Conservation (phyloP, 441 rosid species). For the Adansonia grandidieri region DNA sequence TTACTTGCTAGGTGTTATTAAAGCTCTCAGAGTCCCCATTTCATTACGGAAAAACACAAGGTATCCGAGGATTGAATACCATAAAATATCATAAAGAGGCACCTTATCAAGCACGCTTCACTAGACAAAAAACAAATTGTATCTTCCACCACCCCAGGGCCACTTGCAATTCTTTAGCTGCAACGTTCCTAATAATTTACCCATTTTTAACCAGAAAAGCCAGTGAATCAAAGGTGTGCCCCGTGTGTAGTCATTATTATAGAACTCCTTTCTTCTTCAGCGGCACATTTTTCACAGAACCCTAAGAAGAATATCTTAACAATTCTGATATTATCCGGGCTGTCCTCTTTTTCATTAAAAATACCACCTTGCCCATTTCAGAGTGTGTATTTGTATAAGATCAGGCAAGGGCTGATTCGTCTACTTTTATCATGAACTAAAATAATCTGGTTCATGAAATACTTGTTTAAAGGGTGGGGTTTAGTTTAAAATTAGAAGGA, state of each 20-base stretch:
- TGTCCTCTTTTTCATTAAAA: not conserved
- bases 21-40: not conserved
- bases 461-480: not conserved
- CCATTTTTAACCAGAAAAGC: conserved; percentile 17
- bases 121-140: conserved; percentile 17
- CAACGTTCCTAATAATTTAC: not conserved
- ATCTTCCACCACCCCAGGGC: conserved; percentile 21
- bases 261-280: conserved; percentile 19
- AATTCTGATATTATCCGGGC: conserved; percentile 7
- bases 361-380: conserved; percentile 26
- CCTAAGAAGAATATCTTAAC: conserved; percentile 22
- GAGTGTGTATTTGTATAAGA: not conserved
- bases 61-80: conserved; percentile 19
- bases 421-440: not conserved
- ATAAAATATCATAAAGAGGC: not conserved
- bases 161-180: conserved; percentile 22
- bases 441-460: not conserved
- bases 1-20: not conserved
- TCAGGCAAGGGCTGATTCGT: conserved; percentile 23
- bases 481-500: conserved; percentile 36
- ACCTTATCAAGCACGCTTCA: conserved; percentile 24
- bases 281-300: conserved; percentile 28
- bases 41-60: conserved; percentile 1
- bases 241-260: conserved; percentile 16
- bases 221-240: conserved; percentile 25